Evolutionary conservation across 768 basidiomycete genomes (phyloP), one percentile per base, ranked within the genome.

Genomic region (Gelatoporia subvermispora): DNA sequence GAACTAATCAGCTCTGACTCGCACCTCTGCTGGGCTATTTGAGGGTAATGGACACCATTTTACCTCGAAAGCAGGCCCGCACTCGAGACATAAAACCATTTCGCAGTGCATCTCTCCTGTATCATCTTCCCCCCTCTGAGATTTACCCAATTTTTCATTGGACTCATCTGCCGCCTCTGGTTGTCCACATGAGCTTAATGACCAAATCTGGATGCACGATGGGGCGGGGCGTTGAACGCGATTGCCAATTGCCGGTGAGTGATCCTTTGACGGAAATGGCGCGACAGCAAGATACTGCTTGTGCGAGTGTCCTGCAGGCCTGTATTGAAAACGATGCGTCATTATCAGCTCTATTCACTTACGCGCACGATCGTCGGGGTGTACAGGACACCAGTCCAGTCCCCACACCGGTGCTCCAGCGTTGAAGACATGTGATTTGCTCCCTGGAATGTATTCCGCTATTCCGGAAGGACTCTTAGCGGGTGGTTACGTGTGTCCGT

Each of bases 31-130:
- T 13, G 63, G 41, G 48, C 91, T 90, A 56, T 90, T 79, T 16
- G 86, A 81, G 0, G 93, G 93, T 23, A 93, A 63, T 3, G 95
- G 95, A 65, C 94, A 94, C 94, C 95, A 98, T 66, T 86, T 92
- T 13, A 94, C 62, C 43, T 89, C 85, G 55, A 82, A 78, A 2
- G 84, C 87, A 3, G 87, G 78, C 0, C 94, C 93, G 17, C 74
- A 72, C n/a, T 93, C 85, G 8, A 92, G 55, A 52, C 93, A 94
- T 1, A 98, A 59, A 2, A 93, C 83, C 75, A 96, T 75, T 61
- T 91, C 93, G 54, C 93, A 95, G 16, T 61, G 70, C 73, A 89
- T 76, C 47, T 71, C 65, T 0, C 82, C 82, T 1, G 51, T 41
- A 40, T 77, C 69, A 35, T 60, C 48, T 34, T 35, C 35, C 4